Conservation (phyloP, 306 rosid genomes). For the Gynostemma pentaphyllum region DNA sequence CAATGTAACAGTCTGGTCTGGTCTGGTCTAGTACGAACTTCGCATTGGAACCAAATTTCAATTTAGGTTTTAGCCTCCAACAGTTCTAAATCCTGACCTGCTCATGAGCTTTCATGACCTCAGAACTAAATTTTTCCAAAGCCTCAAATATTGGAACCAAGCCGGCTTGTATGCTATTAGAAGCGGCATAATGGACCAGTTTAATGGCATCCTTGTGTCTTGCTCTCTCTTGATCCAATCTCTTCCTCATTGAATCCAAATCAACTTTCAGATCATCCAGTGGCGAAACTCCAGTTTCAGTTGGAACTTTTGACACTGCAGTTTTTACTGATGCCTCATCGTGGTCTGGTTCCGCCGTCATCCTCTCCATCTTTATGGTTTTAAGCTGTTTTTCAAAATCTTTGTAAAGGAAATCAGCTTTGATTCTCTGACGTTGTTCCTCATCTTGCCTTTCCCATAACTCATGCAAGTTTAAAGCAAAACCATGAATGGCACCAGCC, state of each 20-base stretch:
- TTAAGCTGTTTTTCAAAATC: slow-evolving; percentile 68
- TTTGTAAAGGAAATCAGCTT: slow-evolving; percentile 57
- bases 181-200: slow-evolving; percentile 63
- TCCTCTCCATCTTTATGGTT: slow-evolving; percentile 45
- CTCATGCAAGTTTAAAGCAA: slow-evolving; percentile 63
- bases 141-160: slow-evolving; percentile 88
- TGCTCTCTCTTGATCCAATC: slow-evolving; percentile 62
- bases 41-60: background rate
- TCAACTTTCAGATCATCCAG: slow-evolving; percentile 83
- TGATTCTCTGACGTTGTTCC: slow-evolving; percentile 67
- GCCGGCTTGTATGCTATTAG: slow-evolving; percentile 63
- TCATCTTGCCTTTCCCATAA: slow-evolving; percentile 92
- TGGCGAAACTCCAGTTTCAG: slow-evolving; percentile 71
- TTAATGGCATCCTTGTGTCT: slow-evolving; percentile 70
- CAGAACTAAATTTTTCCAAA: slow-evolving; percentile 63
- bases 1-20: no score
- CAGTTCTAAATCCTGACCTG: slow-evolving; percentile 35
- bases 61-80: background rate
- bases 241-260: slow-evolving; percentile 70
- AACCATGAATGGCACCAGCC: slow-evolving; percentile 57
- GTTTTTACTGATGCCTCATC: slow-evolving; percentile 29
- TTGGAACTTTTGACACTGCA: slow-evolving; percentile 33
- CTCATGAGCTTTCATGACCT: slow-evolving; percentile 74
- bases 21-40: background rate
- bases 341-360: slow-evolving; percentile 35